Evolutionary conservation across 352 stramenopile species (phyloP).

Genomic region (Globisporangium mamillatum): DNA sequence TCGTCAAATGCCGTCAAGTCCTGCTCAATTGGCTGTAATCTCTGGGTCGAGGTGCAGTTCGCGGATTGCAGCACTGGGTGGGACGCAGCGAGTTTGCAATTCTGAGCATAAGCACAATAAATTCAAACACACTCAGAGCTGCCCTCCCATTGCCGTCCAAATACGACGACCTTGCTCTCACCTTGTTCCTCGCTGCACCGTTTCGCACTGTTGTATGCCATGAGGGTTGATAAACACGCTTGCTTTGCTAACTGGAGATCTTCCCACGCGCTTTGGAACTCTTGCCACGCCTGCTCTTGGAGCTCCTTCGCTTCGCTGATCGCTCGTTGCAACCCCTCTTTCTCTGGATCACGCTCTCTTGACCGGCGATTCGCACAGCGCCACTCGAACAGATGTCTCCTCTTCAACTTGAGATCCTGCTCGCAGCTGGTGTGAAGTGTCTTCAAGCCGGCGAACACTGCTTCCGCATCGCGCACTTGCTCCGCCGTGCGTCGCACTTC

Average conservation of each 20-base stretch:
- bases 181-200: not conserved
- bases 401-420: not conserved
- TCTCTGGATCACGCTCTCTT: not conserved
- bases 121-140: not conserved
- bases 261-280: not conserved
- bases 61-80: too few relatives aligned
- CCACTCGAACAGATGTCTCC: not conserved
- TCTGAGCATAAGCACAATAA: too few relatives aligned
- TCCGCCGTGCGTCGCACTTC: not conserved
- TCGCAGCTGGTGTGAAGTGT: not conserved
- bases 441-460: not conserved
- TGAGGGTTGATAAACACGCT: not conserved
- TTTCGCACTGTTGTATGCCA: slow-evolving; percentile 1
- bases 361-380: not conserved
- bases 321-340: not conserved
- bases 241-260: not conserved
- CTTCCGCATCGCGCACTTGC: not conserved
- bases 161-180: not conserved
- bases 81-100: too few relatives aligned
- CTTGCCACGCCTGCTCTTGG: slow-evolving; percentile 1
- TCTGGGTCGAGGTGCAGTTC: too few relatives aligned
- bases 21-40: too few relatives aligned
- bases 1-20: too few relatives aligned
- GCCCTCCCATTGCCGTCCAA: not conserved
- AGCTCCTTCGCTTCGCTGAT: not conserved